Evolutionary conservation across 73 alveolate genomes (phyloP).

Genomic region (Paramecium octaurelia): DNA sequence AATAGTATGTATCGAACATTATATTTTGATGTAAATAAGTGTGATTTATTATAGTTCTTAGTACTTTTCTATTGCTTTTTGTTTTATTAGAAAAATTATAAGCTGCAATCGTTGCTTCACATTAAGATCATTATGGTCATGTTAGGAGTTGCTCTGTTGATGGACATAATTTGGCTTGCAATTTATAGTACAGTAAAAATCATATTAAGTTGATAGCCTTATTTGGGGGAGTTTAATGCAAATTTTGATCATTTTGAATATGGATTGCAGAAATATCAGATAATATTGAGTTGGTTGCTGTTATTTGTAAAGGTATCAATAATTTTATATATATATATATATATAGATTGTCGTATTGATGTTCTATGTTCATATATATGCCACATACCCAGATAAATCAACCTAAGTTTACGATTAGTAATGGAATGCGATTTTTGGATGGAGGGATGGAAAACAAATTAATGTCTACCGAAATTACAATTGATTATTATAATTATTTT

Average conservation of each 20-base stretch:
- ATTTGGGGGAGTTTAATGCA: slow-evolving; percentile 26
- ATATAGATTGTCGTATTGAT: neutral
- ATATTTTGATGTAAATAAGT: neutral
- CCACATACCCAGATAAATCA: slow-evolving; percentile 35
- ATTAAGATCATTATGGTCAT: slow-evolving; percentile 1
- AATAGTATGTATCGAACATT: neutral
- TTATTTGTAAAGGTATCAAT: neutral
- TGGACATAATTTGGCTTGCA: neutral
- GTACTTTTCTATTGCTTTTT: slow-evolving; percentile 27
- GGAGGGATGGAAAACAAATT: neutral
- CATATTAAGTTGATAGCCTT: neutral
- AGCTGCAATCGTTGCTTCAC: neutral
- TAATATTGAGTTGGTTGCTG: neutral
- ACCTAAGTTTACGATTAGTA: slow-evolving; percentile 33
- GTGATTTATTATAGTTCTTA: neutral
- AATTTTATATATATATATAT: too few species aligned
- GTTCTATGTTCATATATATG: slow-evolving; percentile 35
- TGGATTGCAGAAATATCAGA: neutral
- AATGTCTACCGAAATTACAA: neutral
- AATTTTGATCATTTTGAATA: slow-evolving; percentile 11
- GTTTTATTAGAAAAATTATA: slow-evolving; percentile 21
- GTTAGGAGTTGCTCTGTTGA: neutral
- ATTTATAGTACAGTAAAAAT: slow-evolving; percentile 30
- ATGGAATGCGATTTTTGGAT: slow-evolving; percentile 36
- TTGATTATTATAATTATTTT: neutral